These are phyloP conservation scores for Inosperma sp. DNA, from an alignment of 768 basidiomycete genomes.

Conservation along the genomic window DNA sequence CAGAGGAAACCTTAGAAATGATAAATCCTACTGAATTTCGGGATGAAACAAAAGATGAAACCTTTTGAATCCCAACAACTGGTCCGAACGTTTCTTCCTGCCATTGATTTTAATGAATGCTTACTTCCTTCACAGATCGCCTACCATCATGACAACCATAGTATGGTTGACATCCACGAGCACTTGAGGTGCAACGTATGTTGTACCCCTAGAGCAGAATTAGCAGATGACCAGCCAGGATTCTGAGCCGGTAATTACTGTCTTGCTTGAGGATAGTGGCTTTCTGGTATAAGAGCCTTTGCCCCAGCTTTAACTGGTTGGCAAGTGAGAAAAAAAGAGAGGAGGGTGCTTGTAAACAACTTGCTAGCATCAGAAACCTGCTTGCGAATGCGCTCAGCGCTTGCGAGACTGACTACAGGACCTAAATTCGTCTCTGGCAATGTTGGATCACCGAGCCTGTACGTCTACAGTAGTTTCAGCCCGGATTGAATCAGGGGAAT, in stretches of 20 bases:
- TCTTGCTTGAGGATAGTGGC: conserved; percentile 62
- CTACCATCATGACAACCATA: conserved; percentile 91
- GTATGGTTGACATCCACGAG: conserved; percentile 83
- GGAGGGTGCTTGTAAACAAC: conserved; percentile 16
- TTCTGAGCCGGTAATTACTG: conserved; percentile 40
- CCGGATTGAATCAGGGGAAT: background rate
- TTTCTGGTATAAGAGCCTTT: conserved; percentile 63
- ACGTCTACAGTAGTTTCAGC: conserved; percentile 45
- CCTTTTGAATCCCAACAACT: conserved; percentile 90
- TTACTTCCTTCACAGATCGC: conserved; percentile 4
- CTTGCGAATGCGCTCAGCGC: conserved; percentile 78
- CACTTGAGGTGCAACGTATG: conserved; percentile 90
- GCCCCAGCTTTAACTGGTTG: conserved; percentile 71
- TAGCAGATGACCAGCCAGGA: background rate
- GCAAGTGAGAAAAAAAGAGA: background rate
- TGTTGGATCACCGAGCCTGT: conserved; percentile 85
- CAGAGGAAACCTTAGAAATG: conserved; percentile 58
- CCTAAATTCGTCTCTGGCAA: conserved; percentile 73
- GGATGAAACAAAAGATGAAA: conserved; percentile 24
- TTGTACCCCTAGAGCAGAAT: conserved; percentile 79
- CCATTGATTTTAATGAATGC: background rate
- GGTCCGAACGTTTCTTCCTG: conserved; percentile 93
- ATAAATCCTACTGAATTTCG: background rate
- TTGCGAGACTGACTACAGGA: conserved; percentile 86
- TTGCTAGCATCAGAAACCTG: conserved; percentile 82